Conservation (phyloP, 176 grass and related monocot species). For the Microstegium vimineum region DNA sequence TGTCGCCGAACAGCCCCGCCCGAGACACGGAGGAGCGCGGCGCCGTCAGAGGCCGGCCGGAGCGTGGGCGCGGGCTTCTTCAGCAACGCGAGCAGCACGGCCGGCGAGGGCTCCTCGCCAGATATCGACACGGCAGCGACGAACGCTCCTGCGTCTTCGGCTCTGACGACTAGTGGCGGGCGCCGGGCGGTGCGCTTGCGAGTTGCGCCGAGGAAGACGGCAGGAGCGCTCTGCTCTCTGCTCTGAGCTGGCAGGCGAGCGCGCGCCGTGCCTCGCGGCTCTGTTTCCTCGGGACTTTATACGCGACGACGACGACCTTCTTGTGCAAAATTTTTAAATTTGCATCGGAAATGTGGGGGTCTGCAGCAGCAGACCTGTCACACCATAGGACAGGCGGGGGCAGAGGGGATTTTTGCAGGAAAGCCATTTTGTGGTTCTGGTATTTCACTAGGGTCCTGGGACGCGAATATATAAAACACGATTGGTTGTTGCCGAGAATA, state of each 20-base stretch:
- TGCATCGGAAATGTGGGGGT: slow-evolving; percentile 20
- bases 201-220: not conserved
- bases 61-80: too few relatives aligned
- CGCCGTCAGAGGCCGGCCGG: not conserved
- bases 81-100: not conserved
- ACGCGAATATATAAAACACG: not conserved
- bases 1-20: not conserved
- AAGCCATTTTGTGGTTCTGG: not conserved
- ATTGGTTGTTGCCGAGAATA: not conserved
- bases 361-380: not conserved
- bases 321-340: not conserved
- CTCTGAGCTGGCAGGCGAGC: not conserved
- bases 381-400: not conserved
- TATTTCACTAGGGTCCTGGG: not conserved
- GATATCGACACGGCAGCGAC: not conserved
- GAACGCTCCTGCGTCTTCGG: not conserved
- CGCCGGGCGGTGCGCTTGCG: too few relatives aligned
- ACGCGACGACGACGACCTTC: not conserved
- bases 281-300: slow-evolving; percentile 5
- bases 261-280: not conserved
- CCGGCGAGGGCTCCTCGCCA: not conserved
- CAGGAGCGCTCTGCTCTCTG: not conserved
- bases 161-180: not conserved
- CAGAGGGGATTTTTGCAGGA: not conserved
- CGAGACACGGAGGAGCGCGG: too few relatives aligned